A percentile compares a stretch with the other conserved stretches of the same genome.
Conservation (phyloP, 2,329 filamentous ascomycete genomes). For the Colletotrichum sp. region DNA sequence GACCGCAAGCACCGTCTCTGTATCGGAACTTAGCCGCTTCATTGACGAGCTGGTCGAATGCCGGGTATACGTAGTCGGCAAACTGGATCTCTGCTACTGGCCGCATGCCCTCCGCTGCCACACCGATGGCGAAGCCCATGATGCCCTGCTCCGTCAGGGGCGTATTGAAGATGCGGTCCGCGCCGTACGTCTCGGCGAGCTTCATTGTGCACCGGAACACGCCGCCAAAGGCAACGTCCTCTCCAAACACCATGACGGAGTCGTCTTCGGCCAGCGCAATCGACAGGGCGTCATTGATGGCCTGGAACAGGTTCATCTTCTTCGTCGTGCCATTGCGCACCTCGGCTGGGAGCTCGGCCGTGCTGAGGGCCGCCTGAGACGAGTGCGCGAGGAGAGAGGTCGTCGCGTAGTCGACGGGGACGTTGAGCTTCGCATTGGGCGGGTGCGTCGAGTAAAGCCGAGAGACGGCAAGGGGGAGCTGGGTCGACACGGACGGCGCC, state of each 20-base stretch:
- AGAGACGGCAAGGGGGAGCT: conserved; percentile 11
- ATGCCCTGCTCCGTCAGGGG: conserved; percentile 94
- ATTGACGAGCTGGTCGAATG: conserved; percentile 93
- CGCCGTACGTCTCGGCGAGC: conserved; percentile 84
- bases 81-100: conserved; percentile 96
- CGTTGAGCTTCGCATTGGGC: conserved; percentile 73
- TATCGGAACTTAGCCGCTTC: conserved; percentile 90
- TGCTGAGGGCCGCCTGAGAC: conserved; percentile 71
- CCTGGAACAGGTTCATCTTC: conserved; percentile 91
- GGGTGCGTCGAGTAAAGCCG: conserved; percentile 60
- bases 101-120: conserved; percentile 88
- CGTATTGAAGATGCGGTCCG: conserved; percentile 93
- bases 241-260: conserved; percentile 88
- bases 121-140: conserved; percentile 89
- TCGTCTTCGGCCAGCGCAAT: conserved; percentile 85
- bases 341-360: conserved; percentile 72
- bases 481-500: conserved; percentile 5
- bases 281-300: conserved; percentile 88
- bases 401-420: conserved; percentile 85
- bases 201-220: conserved; percentile 96
- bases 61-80: conserved; percentile 91
- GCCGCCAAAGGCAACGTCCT: conserved; percentile 96
- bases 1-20: conserved; percentile 64
- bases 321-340: conserved; percentile 75
- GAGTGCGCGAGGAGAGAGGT: conserved; percentile 84